These are phyloP conservation scores for Elaeis oleifera DNA, from an alignment of 202 grass and related monocot genomes.

Conservation along the genomic window DNA sequence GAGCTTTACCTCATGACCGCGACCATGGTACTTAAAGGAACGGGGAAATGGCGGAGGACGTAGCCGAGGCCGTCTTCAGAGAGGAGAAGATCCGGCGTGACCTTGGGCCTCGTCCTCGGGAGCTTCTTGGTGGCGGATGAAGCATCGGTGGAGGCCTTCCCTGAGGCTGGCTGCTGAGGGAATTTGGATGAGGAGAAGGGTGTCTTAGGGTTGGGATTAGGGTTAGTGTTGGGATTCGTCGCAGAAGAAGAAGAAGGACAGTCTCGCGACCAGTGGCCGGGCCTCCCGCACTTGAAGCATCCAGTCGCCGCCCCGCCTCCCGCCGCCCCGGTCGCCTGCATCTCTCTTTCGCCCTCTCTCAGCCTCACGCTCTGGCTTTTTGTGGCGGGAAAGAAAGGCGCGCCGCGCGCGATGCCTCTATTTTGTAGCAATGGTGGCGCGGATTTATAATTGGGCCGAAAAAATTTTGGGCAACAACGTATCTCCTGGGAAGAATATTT, in stretches of 20 bases:
- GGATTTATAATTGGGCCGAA: too few relatives aligned
- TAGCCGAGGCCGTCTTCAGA: constrained; percentile 66
- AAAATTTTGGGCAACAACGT: too few relatives aligned
- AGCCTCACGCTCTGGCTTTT: neutral
- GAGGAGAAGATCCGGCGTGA: constrained; percentile 64
- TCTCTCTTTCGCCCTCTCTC: constrained; percentile 2
- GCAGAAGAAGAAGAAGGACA: constrained; percentile 40
- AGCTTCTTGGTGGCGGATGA: constrained; percentile 30
- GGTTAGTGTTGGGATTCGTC: constrained; percentile 14
- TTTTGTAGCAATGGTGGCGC: too few relatives aligned
- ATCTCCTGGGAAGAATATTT: too few relatives aligned
- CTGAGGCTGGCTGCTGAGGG: neutral
- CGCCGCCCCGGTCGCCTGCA: neutral
- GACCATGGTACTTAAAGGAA: constrained; percentile 48
- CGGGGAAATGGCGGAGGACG: constrained; percentile 67
- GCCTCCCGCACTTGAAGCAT: constrained; percentile 74
- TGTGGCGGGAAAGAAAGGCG: too few relatives aligned
- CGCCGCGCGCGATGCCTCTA: too few relatives aligned
- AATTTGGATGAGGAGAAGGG: constrained; percentile 23
- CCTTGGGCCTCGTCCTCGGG: constrained; percentile 44
- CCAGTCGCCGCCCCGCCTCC: constrained; percentile 29
- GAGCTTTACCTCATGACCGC: constrained; percentile 46
- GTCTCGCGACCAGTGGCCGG: constrained; percentile 80
- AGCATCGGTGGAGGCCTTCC: neutral
- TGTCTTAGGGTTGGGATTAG: constrained; percentile 10